Base-by-base conservation (phyloP, 495 filamentous ascomycete genomes). In the Penicillium taxi region DNA sequence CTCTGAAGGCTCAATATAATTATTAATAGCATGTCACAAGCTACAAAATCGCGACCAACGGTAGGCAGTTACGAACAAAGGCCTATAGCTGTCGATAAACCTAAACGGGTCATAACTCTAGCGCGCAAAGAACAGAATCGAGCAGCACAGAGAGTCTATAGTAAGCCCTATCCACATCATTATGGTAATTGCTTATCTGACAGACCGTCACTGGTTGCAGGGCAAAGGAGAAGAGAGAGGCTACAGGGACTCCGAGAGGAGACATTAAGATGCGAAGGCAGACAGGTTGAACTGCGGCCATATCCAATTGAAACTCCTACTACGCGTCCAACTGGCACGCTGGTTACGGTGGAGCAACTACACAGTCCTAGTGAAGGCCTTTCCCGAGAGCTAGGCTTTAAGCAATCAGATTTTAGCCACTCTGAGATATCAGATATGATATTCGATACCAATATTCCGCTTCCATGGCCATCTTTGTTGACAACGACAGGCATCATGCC, bases 61-160 rank as follows among this genome's bases (percentile, higher is more conserved):
- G n/a, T n/a, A n/a, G n/a, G n/a, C n/a, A n/a, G n/a, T n/a, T n/a
- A n/a, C n/a, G n/a, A n/a, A n/a, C n/a, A n/a, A n/a, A n/a, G n/a
- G 13, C 14, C 12, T 17, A 15, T 7, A 14, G 15, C 37, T 11
- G 23, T 34, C 18, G 31, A 36, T 24, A 34, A 40, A 29, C 49
- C 45, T 26, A 63, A 58, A 42, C 55, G 66, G 11, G 40, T 58
- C n/a, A 44, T 67, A 23, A 70, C 66, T 3, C 44, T 46, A 9
- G 64, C 66, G 20, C 53, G 64, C 6, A 58, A 55, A 45, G 56
- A 61, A 24, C 64, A 67, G 38, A 70, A 70, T 23, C 42, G 53
- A 16, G 35, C 56, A 12, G 59, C 63, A n/a, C 66, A 70, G 39
- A 50, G 51, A 37, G 48, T 52, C 5, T 70, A 59, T 32, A 54